A percentile compares a stretch with the other conserved stretches of the same genome.
phyloP scores from a whole-genome alignment of 257 asterid species.

The Petrea volubilis region DNA sequence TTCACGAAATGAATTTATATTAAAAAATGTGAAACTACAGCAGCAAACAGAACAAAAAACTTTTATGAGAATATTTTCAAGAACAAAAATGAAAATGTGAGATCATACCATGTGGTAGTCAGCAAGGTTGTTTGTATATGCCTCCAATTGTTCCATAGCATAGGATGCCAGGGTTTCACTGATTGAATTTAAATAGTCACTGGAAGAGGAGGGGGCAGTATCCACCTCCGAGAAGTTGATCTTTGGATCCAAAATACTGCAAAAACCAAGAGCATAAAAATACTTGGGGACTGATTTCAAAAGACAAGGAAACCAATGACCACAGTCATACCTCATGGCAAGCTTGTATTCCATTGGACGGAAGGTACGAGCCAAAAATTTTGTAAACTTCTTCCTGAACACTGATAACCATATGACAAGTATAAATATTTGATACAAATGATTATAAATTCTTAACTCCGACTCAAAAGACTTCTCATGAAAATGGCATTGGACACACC shows the following conservation, averaged over 20 bases:
- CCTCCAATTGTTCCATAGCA: constrained; percentile 73
- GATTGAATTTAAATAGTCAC: constrained; percentile 43
- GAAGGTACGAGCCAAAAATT: constrained; percentile 52
- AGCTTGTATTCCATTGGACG: constrained; percentile 90
- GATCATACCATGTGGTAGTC: constrained; percentile 64
- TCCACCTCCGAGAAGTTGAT: constrained; percentile 57
- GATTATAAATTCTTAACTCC: not conserved
- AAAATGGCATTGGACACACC: constrained; percentile 39
- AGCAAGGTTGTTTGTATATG: constrained; percentile 68
- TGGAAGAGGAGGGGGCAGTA: constrained; percentile 41
- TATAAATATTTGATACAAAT: constrained; percentile 7
- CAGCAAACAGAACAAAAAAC: not conserved
- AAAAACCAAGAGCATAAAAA: constrained; percentile 31
- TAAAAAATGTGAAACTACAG: not conserved
- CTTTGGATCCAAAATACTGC: constrained; percentile 93
- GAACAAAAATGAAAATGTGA: not conserved
- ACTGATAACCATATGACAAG: constrained; percentile 38
- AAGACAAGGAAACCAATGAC: constrained; percentile 18
- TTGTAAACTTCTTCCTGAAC: constrained; percentile 61
- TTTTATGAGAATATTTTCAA: not conserved
- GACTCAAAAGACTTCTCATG: not conserved
- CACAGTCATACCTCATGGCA: constrained; percentile 74
- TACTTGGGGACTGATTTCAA: constrained; percentile 9
- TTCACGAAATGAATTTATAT: too few relatives aligned
- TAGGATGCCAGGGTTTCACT: constrained; percentile 48